Evolutionary conservation across 768 basidiomycete species (phyloP), one percentile per base, ranked within the genome.

Genomic region (Lactarius vividus): DNA sequence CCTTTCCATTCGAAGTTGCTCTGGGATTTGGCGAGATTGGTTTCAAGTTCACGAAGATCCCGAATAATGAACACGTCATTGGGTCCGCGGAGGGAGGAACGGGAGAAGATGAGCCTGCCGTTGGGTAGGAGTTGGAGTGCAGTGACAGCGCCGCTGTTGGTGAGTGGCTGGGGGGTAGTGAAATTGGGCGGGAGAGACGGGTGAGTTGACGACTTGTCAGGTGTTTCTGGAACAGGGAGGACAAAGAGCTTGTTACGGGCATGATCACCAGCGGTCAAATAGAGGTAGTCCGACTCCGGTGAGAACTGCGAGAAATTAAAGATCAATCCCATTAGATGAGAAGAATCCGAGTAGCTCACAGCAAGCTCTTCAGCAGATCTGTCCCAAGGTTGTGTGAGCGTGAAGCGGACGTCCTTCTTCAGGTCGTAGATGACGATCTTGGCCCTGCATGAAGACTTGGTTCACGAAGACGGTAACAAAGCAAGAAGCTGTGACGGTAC

Each of bases 341-440:
- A 28, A 57, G 35, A 28, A 46, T 23, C 29, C 5, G 49, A 26
- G 16, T 66, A 2, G 23, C 87, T 70, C 74, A 90, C 89, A 35
- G 81, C 79, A 23, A 92, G 73, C 37, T 81, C 74, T 69, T 80
- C 82, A 0, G 91, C 86, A 37, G 91, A 91, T 29, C 91, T 85
- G 74, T 97, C 94, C 96, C 95, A 98, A 44, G 81, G 73, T 71
- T 92, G 87, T 0, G 92, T 92, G 59, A 94, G 77, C 0, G 88
- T 91, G 72, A 83, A 90, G 33, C 87, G 82, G 16, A 89, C 80
- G n/a, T 85, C 77, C 67, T 83, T 85, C 52, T 76, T 74, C 18
- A 96, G 77, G 72, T 96, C 92, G 71, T 88, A 92, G 10, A 94
- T 83, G 52, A 94, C 85, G 56, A 95, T 82, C 73, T 91, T 90